These are phyloP conservation scores for Cercospora sesami DNA, from an alignment of 2,329 filamentous ascomycete species.

Conservation along the genomic window DNA sequence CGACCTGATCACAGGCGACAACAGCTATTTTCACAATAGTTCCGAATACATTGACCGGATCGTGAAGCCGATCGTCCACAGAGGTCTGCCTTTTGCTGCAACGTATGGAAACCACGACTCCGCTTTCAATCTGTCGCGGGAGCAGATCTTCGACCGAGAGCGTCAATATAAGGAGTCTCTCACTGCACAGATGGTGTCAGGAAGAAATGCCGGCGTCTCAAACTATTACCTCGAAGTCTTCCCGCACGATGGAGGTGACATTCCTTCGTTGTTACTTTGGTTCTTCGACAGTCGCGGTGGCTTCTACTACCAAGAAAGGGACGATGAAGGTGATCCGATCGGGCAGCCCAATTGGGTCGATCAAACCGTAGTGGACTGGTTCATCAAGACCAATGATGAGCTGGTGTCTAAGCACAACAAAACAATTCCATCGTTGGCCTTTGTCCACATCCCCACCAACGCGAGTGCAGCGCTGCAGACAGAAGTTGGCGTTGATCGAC, in stretches of 20 bases:
- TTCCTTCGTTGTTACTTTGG: constrained; percentile 60
- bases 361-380: constrained; percentile 49
- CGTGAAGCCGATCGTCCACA: constrained; percentile 58
- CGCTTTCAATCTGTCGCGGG: constrained; percentile 57
- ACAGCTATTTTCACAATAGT: constrained; percentile 56
- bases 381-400: constrained; percentile 36
- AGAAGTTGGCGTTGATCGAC: constrained; percentile 43
- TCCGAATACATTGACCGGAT: constrained; percentile 61
- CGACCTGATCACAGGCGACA: constrained; percentile 70
- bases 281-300: constrained; percentile 68
- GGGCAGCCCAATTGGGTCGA: constrained; percentile 50
- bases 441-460: constrained; percentile 56
- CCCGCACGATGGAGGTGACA: constrained; percentile 43
- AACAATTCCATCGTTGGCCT: constrained; percentile 53
- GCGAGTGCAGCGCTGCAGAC: constrained; percentile 46
- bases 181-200: constrained; percentile 48
- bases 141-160: constrained; percentile 46
- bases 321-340: constrained; percentile 32
- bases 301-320: constrained; percentile 53
- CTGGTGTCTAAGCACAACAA: constrained; percentile 24
- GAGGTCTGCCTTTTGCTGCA: constrained; percentile 62
- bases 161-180: constrained; percentile 40
- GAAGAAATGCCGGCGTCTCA: constrained; percentile 46
- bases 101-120: constrained; percentile 73
- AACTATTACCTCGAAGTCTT: constrained; percentile 60